Percentiles rank a stretch among this genome's conserved stretches.
Conservation (phyloP, 1,284 basidiomycete species). For the Moniliella sp. region DNA sequence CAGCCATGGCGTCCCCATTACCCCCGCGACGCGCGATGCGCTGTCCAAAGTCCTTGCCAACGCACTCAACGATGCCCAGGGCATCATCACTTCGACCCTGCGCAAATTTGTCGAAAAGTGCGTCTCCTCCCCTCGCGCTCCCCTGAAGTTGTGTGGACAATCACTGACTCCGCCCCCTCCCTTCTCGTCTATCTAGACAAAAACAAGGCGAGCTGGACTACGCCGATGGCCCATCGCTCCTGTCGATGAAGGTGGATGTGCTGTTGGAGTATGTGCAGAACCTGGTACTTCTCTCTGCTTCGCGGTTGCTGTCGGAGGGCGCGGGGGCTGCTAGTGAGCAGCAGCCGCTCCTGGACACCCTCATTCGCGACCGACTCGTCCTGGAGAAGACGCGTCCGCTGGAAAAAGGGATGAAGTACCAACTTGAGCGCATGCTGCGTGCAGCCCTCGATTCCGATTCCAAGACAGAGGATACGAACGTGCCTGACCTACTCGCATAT, state of each 20-base stretch:
- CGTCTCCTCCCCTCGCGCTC: no score
- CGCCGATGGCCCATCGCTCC: conserved; percentile 39
- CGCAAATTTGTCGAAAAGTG: no score
- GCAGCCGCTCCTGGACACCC: conserved; percentile 10
- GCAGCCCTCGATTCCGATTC: not conserved
- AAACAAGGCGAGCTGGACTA: no score
- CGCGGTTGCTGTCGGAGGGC: conserved; percentile 13
- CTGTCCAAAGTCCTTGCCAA: no score
- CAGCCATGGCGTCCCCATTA: no score
- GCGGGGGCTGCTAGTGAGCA: conserved; percentile 6
- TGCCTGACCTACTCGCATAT: conserved; percentile 65
- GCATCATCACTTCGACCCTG: no score
- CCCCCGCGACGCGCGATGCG: no score
- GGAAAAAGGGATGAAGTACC: conserved; percentile 71
- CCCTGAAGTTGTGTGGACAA: no score
- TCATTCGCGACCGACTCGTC: conserved; percentile 17
- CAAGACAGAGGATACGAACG: conserved; percentile 38
- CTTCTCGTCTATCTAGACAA: no score
- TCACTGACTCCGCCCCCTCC: no score
- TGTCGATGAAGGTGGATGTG: conserved; percentile 66
- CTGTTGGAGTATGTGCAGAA: conserved; percentile 73
- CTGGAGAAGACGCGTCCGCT: conserved; percentile 40
- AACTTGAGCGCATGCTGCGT: conserved; percentile 46
- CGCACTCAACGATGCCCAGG: no score
- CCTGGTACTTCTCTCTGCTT: conserved; percentile 42